Evolutionary conservation across 768 basidiomycete species (phyloP).

Genomic region (Suillus decipiens): DNA sequence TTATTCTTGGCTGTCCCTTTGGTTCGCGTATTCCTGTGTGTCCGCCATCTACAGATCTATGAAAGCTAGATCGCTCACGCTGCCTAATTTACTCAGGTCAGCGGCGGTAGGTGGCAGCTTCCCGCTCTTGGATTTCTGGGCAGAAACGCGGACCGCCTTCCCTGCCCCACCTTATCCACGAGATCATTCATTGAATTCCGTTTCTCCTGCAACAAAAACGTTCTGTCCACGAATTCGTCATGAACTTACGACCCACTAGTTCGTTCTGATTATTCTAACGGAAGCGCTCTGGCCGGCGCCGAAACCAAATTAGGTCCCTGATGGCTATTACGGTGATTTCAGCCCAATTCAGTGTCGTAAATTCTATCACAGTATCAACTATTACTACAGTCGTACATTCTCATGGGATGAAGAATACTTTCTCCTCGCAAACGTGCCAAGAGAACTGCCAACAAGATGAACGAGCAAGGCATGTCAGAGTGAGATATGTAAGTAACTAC

Average conservation of each 20-base stretch:
- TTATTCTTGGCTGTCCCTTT: not conserved
- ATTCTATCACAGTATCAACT: not conserved
- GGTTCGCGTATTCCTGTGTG: not conserved
- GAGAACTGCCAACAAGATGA: not conserved
- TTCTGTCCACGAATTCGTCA: not conserved
- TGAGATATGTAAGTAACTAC: not conserved
- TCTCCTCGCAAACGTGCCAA: too few relatives aligned
- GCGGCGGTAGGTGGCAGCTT: not conserved
- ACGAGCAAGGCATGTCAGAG: not conserved
- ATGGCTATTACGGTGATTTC: not conserved
- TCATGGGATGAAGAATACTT: not conserved
- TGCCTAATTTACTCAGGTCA: not conserved
- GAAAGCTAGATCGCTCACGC: not conserved
- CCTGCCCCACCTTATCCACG: not conserved
- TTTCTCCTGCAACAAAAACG: not conserved
- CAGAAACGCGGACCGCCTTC: not conserved
- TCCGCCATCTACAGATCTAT: not conserved
- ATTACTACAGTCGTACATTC: not conserved
- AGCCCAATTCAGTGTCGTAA: not conserved
- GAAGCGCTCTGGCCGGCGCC: not conserved
- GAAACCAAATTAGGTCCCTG: not conserved
- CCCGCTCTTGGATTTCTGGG: not conserved
- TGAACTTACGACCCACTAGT: not conserved
- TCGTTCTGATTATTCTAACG: not conserved
- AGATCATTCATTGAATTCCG: not conserved